Conservation (phyloP, 2,329 filamentous ascomycete species). For the Talaromyces sp. region DNA sequence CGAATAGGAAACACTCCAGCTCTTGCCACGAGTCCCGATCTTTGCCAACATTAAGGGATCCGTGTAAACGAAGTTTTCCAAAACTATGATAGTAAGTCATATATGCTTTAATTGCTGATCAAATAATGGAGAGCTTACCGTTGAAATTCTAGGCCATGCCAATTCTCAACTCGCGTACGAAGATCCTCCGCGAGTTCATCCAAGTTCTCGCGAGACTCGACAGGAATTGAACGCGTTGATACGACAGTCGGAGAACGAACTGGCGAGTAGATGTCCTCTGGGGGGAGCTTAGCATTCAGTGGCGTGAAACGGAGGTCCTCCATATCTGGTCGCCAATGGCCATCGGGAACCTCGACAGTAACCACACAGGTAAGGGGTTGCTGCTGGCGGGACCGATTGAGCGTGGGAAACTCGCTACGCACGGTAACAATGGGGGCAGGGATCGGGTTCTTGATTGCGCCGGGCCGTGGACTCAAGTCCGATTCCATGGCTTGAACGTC, state of each 20-base stretch:
- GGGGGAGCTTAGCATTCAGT: conserved; percentile 44
- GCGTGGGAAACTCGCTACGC: conserved; percentile 91
- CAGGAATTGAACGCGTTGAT: conserved; percentile 59
- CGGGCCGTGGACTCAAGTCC: conserved; percentile 64
- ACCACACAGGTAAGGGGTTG: conserved; percentile 91
- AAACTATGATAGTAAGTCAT: conserved; percentile 58
- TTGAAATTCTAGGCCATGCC: conserved; percentile 92
- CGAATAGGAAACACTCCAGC: conserved; percentile 92
- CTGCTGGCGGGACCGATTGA: conserved; percentile 86
- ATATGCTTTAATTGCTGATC: no score
- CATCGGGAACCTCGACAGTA: conserved; percentile 88
- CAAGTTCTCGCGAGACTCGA: conserved; percentile 69
- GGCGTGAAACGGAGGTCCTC: conserved; percentile 64
- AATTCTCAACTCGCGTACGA: conserved; percentile 87
- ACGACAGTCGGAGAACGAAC: conserved; percentile 40
- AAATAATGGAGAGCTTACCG: conserved; percentile 44
- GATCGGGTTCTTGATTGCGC: conserved; percentile 73
- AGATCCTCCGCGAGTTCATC: conserved; percentile 80
- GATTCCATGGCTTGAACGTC: conserved; percentile 96
- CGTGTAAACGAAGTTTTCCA: conserved; percentile 84
- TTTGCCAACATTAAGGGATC: conserved; percentile 87
- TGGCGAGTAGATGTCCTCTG: conserved; percentile 51
- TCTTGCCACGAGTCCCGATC: conserved; percentile 97
- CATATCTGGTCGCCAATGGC: conserved; percentile 80
- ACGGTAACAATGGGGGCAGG: conserved; percentile 88